phyloP scores from a whole-genome alignment of 2,329 filamentous ascomycete genomes.

The Aspergillus ochraceus region DNA sequence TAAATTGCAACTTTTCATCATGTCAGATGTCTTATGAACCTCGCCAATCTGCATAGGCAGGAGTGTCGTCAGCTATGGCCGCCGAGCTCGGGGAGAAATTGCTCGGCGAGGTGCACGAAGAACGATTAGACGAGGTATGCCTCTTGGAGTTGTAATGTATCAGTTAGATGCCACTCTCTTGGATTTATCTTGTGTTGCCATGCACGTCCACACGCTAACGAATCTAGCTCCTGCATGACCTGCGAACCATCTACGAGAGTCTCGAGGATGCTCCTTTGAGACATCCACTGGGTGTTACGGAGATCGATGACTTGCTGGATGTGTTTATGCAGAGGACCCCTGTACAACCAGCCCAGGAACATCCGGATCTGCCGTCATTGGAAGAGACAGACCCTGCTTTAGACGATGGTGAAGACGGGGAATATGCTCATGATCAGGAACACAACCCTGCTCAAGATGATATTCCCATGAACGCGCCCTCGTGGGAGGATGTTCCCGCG shows the following conservation, averaged over 20 bases:
- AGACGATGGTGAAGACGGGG: constrained; percentile 10
- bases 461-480: not conserved
- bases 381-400: constrained; percentile 7
- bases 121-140: constrained; percentile 53
- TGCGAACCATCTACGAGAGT: constrained; percentile 26
- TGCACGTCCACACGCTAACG: constrained; percentile 5
- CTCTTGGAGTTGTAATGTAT: not conserved
- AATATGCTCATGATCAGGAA: not conserved
- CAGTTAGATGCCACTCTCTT: not conserved
- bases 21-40: not conserved
- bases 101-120: constrained; percentile 52
- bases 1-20: not conserved
- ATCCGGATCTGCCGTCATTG: constrained; percentile 4
- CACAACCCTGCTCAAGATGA: not conserved
- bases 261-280: constrained; percentile 3
- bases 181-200: not conserved
- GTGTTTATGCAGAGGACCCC: constrained; percentile 31
- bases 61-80: constrained; percentile 22
- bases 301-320: constrained; percentile 48
- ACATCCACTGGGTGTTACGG: constrained; percentile 43
- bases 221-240: constrained; percentile 30
- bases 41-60: not conserved
- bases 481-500: not conserved
- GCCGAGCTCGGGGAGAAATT: constrained; percentile 53
- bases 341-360: constrained; percentile 4